These are phyloP conservation scores for Fusarium secorum DNA, from an alignment of 2,329 filamentous ascomycete genomes.

Conservation along the genomic window DNA sequence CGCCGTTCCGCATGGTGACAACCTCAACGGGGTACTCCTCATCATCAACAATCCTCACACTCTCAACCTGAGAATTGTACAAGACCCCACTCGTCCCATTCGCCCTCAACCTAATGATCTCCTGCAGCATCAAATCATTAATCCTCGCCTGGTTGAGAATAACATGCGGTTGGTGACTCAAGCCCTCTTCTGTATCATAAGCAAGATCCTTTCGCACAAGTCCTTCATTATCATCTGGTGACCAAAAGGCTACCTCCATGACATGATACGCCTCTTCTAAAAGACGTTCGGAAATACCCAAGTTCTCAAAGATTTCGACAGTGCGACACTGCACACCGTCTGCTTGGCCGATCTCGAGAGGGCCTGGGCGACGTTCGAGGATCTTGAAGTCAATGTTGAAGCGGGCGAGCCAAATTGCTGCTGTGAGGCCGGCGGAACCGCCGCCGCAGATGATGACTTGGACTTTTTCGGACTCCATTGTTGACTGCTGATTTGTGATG, in stretches of 20 bases:
- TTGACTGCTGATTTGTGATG: accelerated
- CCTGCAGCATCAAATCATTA: constrained; percentile 31
- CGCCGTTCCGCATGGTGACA: neutral
- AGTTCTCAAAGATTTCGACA: constrained; percentile 75
- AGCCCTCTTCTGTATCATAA: constrained; percentile 67
- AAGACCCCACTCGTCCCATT: neutral
- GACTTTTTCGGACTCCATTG: neutral
- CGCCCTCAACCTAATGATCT: constrained; percentile 11
- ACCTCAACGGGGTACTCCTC: constrained; percentile 22
- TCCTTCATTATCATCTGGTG: constrained; percentile 65
- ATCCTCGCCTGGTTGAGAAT: constrained; percentile 61
- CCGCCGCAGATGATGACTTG: constrained; percentile 17
- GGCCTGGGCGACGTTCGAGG: neutral
- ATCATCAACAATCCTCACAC: constrained; percentile 2
- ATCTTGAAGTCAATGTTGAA: constrained; percentile 17
- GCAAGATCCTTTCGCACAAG: constrained; percentile 68
- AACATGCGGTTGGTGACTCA: constrained; percentile 70
- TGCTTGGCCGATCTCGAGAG: constrained; percentile 49
- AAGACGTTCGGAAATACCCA: constrained; percentile 69
- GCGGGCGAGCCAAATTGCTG: constrained; percentile 11
- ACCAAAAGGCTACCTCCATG: constrained; percentile 67
- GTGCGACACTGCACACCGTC: constrained; percentile 67
- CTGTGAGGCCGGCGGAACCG: constrained; percentile 18
- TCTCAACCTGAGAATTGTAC: constrained; percentile 30
- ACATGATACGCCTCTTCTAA: constrained; percentile 74